phyloP scores from a whole-genome alignment of 2,329 filamentous ascomycete species.

The Colletotrichum gloeosporioides region DNA sequence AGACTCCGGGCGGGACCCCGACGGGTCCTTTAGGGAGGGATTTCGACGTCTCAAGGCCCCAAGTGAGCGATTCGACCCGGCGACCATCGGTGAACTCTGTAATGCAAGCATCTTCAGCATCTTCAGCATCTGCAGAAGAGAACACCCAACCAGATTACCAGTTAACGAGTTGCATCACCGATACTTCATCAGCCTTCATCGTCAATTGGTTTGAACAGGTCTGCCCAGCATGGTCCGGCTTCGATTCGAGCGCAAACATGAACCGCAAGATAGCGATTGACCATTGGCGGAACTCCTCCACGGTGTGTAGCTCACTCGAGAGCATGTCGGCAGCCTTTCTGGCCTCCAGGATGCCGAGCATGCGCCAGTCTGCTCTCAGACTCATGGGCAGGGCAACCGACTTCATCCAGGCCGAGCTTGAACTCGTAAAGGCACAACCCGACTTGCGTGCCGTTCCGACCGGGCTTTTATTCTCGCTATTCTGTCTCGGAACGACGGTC shows the following conservation, averaged over 20 bases:
- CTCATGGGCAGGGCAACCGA: conserved; percentile 39
- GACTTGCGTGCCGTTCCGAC: conserved; percentile 31
- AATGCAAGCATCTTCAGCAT: background rate
- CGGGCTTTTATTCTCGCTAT: conserved; percentile 40
- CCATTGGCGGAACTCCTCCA: conserved; percentile 39
- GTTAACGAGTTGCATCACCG: conserved; percentile 24
- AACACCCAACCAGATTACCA: background rate
- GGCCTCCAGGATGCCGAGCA: conserved; percentile 36
- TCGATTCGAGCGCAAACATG: conserved; percentile 42
- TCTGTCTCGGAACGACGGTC: conserved; percentile 44
- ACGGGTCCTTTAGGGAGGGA: background rate
- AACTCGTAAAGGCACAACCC: conserved; percentile 26
- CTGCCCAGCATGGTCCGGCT: conserved; percentile 45
- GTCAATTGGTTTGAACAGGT: conserved; percentile 45
- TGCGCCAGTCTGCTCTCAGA: conserved; percentile 36
- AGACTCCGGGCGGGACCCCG: background rate
- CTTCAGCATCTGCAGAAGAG: background rate
- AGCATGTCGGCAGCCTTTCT: conserved; percentile 46
- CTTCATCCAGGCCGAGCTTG: conserved; percentile 38
- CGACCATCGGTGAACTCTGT: background rate
- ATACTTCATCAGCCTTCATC: conserved; percentile 38
- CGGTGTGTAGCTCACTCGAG: conserved; percentile 43
- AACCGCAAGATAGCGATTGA: conserved; percentile 42
- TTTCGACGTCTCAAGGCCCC: background rate
- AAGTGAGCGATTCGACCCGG: background rate